phyloP scores from a whole-genome alignment of 2,329 filamentous ascomycete species.

The Incumbomyces delicatus region DNA sequence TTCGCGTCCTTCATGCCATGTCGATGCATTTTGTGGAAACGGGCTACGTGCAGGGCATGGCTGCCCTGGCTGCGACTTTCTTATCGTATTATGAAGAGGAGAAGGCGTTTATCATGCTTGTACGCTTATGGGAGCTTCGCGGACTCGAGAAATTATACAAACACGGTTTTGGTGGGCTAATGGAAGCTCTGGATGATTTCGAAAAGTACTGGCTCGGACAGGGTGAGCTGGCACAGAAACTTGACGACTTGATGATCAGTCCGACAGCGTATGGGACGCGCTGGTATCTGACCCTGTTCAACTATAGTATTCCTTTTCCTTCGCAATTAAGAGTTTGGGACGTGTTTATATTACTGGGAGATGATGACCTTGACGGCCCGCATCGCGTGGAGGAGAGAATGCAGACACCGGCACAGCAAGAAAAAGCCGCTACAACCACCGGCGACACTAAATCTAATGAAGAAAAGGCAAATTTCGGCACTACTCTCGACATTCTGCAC shows the following conservation, averaged over 20 bases:
- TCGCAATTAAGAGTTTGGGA: slow-evolving; percentile 96
- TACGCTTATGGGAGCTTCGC: slow-evolving; percentile 83
- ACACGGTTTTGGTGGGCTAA: slow-evolving; percentile 73
- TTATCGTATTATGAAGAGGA: slow-evolving; percentile 97
- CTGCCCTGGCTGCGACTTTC: slow-evolving; percentile 78
- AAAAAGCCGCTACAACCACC: slow-evolving; percentile 14
- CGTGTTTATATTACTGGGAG: slow-evolving; percentile 88
- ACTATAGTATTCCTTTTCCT: slow-evolving; percentile 87
- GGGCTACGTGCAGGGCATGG: slow-evolving; percentile 98
- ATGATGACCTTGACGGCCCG: slow-evolving; percentile 40
- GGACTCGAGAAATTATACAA: slow-evolving; percentile 78
- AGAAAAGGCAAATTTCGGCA: slow-evolving; percentile 34
- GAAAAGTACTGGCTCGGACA: slow-evolving; percentile 70
- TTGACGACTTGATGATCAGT: slow-evolving; percentile 70
- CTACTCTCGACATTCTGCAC: slow-evolving; percentile 77
- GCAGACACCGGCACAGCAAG: slow-evolving; percentile 22
- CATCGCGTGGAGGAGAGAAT: no score
- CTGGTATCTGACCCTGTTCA: slow-evolving; percentile 97
- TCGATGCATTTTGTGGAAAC: slow-evolving; percentile 84
- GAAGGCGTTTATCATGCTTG: slow-evolving; percentile 87
- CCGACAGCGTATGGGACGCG: slow-evolving; percentile 89
- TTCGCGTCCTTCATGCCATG: slow-evolving; percentile 83
- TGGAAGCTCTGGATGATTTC: slow-evolving; percentile 77
- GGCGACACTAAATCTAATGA: slow-evolving; percentile 8
- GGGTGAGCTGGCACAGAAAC: slow-evolving; percentile 61